A percentile compares a stretch with the other conserved stretches of the same genome.
Conservation (phyloP, 2,329 filamentous ascomycete species). For the Aureobasidium pullulans region DNA sequence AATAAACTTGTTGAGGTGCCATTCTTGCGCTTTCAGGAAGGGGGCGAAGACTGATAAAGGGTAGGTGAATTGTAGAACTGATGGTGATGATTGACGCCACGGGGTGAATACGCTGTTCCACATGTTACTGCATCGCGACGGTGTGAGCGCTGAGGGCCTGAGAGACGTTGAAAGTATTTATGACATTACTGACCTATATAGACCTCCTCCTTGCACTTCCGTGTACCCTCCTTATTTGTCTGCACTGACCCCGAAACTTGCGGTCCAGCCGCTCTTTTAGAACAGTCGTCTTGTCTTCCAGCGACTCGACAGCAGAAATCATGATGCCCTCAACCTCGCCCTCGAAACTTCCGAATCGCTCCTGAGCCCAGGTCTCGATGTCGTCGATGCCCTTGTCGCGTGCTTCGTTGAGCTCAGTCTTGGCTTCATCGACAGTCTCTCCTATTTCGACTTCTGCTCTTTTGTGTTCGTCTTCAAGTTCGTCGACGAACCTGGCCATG, state of each 20-base stretch:
- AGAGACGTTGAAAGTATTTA: too few relatives aligned
- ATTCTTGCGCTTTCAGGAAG: background rate
- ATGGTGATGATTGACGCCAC: background rate
- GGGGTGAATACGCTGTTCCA: background rate
- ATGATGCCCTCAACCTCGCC: background rate
- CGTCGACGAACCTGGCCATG: background rate
- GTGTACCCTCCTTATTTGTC: background rate
- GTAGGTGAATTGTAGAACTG: background rate
- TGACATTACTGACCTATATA: background rate
- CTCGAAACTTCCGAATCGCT: background rate
- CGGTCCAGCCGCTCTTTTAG: background rate
- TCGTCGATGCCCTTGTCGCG: background rate
- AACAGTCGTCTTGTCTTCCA: background rate
- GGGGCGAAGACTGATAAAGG: background rate
- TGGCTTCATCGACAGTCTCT: slow-evolving; percentile 1
- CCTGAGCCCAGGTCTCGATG: background rate
- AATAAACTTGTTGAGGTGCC: background rate
- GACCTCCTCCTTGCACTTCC: background rate
- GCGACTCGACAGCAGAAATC: background rate
- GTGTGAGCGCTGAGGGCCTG: too few relatives aligned
- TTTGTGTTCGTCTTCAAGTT: background rate
- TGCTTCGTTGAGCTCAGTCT: background rate
- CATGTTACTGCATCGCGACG: background rate
- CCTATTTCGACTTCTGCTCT: background rate
- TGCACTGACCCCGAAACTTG: background rate